These are phyloP conservation scores for Plenodomus lindquistii DNA, from an alignment of 2,329 filamentous ascomycete genomes.

Conservation along the genomic window DNA sequence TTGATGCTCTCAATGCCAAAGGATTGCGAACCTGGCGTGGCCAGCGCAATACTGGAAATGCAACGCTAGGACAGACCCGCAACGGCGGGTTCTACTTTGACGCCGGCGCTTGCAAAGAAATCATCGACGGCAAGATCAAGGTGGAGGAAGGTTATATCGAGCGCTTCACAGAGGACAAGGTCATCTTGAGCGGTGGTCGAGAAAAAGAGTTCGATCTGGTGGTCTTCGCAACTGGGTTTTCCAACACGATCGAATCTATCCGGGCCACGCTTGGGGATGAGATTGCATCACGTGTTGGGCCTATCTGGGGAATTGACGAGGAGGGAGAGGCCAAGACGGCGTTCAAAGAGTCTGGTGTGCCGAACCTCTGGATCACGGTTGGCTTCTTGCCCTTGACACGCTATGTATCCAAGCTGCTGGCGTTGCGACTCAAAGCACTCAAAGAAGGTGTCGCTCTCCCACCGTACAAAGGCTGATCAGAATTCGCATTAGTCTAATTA, in stretches of 20 bases:
- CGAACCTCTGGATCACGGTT: slow-evolving; percentile 11
- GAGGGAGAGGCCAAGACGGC: slow-evolving; percentile 36
- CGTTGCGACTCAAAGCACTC: slow-evolving; percentile 8
- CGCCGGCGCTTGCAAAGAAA: slow-evolving; percentile 64
- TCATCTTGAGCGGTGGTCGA: slow-evolving; percentile 54
- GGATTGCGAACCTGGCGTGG: slow-evolving; percentile 12
- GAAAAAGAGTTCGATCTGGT: slow-evolving; percentile 64
- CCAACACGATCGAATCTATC: slow-evolving; percentile 68
- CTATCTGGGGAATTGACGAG: slow-evolving; percentile 47
- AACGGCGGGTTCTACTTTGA: slow-evolving; percentile 71
- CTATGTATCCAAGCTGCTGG: slow-evolving; percentile 8
- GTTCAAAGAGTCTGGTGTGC: slow-evolving; percentile 9
- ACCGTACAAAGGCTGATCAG: not conserved
- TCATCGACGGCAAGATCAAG: slow-evolving; percentile 65
- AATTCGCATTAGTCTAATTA: too few relatives aligned
- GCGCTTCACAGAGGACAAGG: slow-evolving; percentile 52
- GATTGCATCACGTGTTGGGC: slow-evolving; percentile 61
- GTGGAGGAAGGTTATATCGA: slow-evolving; percentile 56
- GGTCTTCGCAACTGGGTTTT: slow-evolving; percentile 59
- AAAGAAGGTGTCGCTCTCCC: slow-evolving; percentile 4
- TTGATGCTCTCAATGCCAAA: slow-evolving; percentile 8
- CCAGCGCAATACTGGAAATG: slow-evolving; percentile 9
- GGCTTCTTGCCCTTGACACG: slow-evolving; percentile 5
- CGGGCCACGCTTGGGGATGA: slow-evolving; percentile 64
- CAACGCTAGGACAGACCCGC: slow-evolving; percentile 9